Percentiles rank a stretch among this genome's conserved stretches.
Conservation (phyloP, 306 rosid species). For the Cyamopsis tetragonoloba region DNA sequence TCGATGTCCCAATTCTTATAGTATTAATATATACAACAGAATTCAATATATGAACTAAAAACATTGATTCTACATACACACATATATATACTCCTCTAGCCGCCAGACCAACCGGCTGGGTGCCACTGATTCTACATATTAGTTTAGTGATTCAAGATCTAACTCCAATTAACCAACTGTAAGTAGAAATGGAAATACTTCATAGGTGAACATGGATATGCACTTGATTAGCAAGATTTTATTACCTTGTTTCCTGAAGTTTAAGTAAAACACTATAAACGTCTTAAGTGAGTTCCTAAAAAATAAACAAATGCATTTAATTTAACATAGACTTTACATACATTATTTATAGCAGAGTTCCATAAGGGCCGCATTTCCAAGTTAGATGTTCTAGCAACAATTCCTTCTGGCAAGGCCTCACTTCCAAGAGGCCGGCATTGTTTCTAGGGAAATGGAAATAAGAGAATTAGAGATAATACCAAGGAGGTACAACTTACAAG, state of each 20-base stretch:
- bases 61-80: background rate
- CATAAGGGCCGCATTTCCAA: slow-evolving; percentile 78
- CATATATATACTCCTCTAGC: too few species aligned
- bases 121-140: background rate
- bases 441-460: slow-evolving; percentile 34
- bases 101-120: too few species aligned
- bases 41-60: background rate
- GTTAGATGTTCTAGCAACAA: slow-evolving; percentile 59
- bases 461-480: background rate
- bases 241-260: background rate
- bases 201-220: background rate
- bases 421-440: slow-evolving; percentile 57
- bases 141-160: background rate
- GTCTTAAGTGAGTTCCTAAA: background rate
- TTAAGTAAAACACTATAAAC: background rate
- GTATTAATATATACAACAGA: background rate
- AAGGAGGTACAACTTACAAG: background rate
- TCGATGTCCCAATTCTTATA: too few species aligned
- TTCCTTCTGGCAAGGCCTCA: slow-evolving; percentile 69
- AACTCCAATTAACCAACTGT: background rate
- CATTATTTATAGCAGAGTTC: slow-evolving; percentile 37
- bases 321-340: background rate
- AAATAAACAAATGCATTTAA: slow-evolving; percentile 3
- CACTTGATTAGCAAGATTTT: background rate
- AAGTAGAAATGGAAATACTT: background rate